A percentile compares a stretch with the other conserved stretches of the same genome.
phyloP scores from a whole-genome alignment of 345 rosid species.

The Lepidium sativum region DNA sequence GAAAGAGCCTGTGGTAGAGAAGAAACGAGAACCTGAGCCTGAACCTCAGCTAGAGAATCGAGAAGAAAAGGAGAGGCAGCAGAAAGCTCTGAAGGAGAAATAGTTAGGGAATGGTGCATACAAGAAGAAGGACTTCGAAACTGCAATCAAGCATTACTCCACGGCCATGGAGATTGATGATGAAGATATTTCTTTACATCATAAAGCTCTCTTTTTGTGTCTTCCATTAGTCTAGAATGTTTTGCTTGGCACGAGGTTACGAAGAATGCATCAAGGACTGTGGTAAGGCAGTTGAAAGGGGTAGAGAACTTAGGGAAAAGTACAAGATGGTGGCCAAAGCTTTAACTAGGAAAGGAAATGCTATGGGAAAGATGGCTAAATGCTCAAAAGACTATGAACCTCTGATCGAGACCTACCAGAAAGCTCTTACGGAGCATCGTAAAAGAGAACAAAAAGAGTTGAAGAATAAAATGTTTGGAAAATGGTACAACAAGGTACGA shows the following conservation, averaged over 20 bases:
- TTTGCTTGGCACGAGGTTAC: conserved; percentile 13
- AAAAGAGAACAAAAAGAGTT: too few species aligned
- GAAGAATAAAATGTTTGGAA: too few species aligned
- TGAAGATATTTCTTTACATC: conserved; percentile 54
- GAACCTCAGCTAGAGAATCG: conserved; percentile 20
- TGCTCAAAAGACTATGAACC: too few species aligned
- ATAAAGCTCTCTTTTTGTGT: background rate
- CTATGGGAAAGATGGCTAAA: too few species aligned
- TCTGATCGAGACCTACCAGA: too few species aligned
- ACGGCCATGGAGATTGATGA: conserved; percentile 80
- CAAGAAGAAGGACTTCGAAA: conserved; percentile 90
- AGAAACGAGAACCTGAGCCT: too few species aligned
- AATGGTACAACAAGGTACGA: too few species aligned
- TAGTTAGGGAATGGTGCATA: conserved; percentile 87
- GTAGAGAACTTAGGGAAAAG: too few species aligned
- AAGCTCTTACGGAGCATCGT: too few species aligned
- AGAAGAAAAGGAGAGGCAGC: conserved; percentile 34
- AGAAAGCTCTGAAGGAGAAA: conserved; percentile 57
- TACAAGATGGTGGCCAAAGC: too few species aligned
- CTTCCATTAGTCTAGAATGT: background rate
- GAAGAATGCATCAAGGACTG: conserved; percentile 92
- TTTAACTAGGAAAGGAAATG: too few species aligned
- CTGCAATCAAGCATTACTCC: conserved; percentile 68
- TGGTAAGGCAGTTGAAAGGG: too few species aligned
- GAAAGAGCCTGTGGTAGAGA: conserved; percentile 30